These are phyloP conservation scores for Mycena chlorophos DNA, from an alignment of 768 basidiomycete species.

Conservation along the genomic window DNA sequence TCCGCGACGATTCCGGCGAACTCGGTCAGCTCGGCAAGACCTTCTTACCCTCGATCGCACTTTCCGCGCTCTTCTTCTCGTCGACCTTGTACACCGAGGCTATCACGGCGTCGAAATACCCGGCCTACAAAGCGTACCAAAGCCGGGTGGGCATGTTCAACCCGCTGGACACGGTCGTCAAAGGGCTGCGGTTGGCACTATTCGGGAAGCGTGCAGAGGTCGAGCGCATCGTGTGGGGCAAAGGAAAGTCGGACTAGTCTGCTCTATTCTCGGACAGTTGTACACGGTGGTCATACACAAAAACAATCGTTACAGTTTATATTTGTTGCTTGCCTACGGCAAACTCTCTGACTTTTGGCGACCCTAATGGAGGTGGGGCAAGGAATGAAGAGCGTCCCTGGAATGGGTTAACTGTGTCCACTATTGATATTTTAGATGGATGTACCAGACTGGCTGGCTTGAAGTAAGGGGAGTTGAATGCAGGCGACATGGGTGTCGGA, in stretches of 20 bases:
- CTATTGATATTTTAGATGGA: neutral
- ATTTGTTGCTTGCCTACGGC: neutral
- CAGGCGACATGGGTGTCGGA: neutral
- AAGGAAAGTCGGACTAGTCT: conserved; percentile 3
- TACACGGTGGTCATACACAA: neutral
- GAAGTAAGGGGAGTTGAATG: neutral
- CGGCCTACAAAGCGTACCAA: conserved; percentile 71
- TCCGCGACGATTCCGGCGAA: conserved; percentile 8
- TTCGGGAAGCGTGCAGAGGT: conserved; percentile 26
- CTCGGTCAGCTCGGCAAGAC: conserved; percentile 8
- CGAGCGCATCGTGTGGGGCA: conserved; percentile 29
- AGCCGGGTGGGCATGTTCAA: conserved; percentile 81
- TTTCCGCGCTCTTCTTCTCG: conserved; percentile 71
- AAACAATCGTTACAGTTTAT: neutral
- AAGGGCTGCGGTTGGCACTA: conserved; percentile 25
- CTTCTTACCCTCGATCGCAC: conserved; percentile 56
- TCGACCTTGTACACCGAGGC: conserved; percentile 82
- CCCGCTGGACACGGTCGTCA: conserved; percentile 35
- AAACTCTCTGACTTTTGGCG: neutral
- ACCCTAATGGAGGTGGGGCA: neutral
- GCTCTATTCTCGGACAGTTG: neutral
- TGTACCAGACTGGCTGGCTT: neutral
- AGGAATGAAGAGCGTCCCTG: neutral
- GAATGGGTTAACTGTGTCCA: neutral
- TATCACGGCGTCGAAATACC: conserved; percentile 76